These are phyloP conservation scores for Croton laevigatus DNA, from an alignment of 441 rosid species.

Conservation along the genomic window DNA sequence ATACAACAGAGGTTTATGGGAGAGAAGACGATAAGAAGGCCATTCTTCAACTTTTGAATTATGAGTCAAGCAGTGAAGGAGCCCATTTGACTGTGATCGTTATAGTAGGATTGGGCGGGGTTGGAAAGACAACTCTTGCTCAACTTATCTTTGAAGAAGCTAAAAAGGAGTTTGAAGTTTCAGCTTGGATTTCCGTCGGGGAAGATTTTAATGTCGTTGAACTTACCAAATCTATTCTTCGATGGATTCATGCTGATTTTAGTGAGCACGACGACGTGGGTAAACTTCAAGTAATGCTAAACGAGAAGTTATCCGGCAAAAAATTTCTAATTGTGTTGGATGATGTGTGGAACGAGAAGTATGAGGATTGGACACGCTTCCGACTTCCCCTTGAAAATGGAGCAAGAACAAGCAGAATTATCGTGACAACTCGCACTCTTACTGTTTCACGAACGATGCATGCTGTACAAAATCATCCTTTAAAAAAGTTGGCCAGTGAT, in stretches of 20 bases:
- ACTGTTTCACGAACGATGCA: neutral
- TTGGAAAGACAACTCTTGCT: too few relatives aligned
- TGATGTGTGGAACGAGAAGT: slow-evolving; percentile 18
- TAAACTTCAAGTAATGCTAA: slow-evolving; percentile 12
- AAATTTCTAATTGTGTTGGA: slow-evolving; percentile 19
- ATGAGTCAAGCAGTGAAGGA: too few relatives aligned
- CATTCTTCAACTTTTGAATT: slow-evolving; percentile 4
- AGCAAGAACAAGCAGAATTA: slow-evolving; percentile 10
- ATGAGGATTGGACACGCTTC: neutral
- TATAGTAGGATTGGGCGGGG: too few relatives aligned
- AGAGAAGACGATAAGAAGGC: slow-evolving; percentile 16
- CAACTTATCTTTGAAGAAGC: slow-evolving; percentile 17
- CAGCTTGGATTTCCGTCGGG: slow-evolving; percentile 20
- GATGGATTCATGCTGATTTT: neutral
- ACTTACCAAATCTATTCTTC: slow-evolving; percentile 16
- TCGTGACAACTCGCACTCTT: slow-evolving; percentile 19
- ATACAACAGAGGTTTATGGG: slow-evolving; percentile 15
- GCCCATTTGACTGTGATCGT: slow-evolving; percentile 13
- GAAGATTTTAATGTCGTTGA: slow-evolving; percentile 18
- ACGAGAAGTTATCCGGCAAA: neutral
- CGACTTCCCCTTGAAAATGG: neutral
- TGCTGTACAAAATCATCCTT: neutral
- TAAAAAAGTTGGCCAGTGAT: neutral
- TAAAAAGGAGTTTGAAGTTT: slow-evolving; percentile 5
- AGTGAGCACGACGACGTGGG: slow-evolving; percentile 13